These are phyloP conservation scores for Mortierella sp. DNA, from an alignment of 371 early-diverging fungal genomes.

Conservation along the genomic window DNA sequence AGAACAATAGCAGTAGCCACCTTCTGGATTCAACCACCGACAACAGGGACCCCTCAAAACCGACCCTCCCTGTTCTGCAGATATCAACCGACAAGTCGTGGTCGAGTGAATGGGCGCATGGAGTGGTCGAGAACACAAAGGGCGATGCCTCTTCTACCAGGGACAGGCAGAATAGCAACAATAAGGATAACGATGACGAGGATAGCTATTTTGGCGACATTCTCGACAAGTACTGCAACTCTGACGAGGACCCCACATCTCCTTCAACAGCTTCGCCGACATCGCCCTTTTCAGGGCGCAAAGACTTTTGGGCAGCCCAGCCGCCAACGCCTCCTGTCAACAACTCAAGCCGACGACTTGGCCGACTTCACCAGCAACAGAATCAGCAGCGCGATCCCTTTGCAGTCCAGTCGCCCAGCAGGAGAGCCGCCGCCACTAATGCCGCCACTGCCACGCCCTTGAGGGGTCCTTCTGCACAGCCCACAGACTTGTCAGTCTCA, in stretches of 20 bases:
- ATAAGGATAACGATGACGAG: constrained; percentile 14
- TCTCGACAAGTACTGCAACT: constrained; percentile 42
- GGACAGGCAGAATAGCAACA: background rate
- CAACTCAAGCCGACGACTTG: constrained; percentile 9
- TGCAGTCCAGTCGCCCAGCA: constrained; percentile 1
- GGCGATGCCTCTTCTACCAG: background rate
- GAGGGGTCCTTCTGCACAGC: constrained; percentile 9
- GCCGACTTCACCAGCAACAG: constrained; percentile 4
- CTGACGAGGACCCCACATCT: constrained; percentile 32
- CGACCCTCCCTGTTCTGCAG: constrained; percentile 26
- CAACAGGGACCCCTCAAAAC: constrained; percentile 1
- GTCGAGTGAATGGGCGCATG: constrained; percentile 2
- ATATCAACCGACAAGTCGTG: constrained; percentile 21
- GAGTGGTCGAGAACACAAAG: background rate
- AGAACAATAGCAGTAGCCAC: constrained; percentile 20
- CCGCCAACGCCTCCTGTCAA: constrained; percentile 39
- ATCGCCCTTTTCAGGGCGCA: constrained; percentile 35
- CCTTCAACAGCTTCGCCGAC: constrained; percentile 46
- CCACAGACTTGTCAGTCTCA: background rate
- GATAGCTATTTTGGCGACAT: constrained; percentile 42
- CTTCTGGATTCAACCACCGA: constrained; percentile 6
- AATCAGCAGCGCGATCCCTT: constrained; percentile 6
- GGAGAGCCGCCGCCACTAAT: constrained; percentile 11
- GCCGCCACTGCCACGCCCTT: constrained; percentile 13
- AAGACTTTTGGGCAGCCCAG: constrained; percentile 24